Base-by-base conservation (phyloP, 352 stramenopile species). In the Aphanomyces invadans region DNA sequence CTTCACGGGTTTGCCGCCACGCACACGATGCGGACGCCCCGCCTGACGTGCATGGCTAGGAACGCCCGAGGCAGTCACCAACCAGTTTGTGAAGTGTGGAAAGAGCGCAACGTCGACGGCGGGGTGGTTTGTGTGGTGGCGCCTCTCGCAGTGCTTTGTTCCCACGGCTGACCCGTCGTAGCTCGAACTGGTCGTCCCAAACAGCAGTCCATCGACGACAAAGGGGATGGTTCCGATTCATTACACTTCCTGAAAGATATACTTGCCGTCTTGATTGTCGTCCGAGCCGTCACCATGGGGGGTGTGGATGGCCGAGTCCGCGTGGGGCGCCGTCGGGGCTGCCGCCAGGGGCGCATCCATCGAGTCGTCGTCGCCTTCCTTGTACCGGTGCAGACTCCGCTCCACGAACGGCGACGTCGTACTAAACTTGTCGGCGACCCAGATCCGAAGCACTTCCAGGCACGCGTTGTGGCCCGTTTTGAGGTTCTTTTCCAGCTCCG, bases 341-440 rank as follows among this genome's bases (percentile, higher is more conserved):
- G 60, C 21, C 45, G 32, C 25, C 29, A 26, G 32, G 5, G 45
- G 23, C 45, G 57, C 29, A 19, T 28, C 9, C 42, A 23, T 83
- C 77, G 11, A 71, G 7, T 73, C 76, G 33, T 76, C 73, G 29
- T 82, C 78, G 23, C 81, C 83, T 68, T 92, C 83, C 23, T 81
- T 76, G 68, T 88, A 93, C 65, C 88, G 88, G 64, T 90, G 77
- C 62, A 93, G 56, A 67, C 81, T 93, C 38, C 83, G 78, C 75
- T 93, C 84, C 39, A 93, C 79, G 61, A 93, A 93, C 10, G 84
- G 84, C 48, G 84, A 93, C 26, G 84, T 93, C 39, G 84, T 93
- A 65, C 82, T 83, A 70, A 89, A 93, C 63, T 90, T 80, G 64
- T 93, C 84, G 7, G 83, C 83, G 45, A 91, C 83, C 84, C 84